phyloP scores from a whole-genome alignment of 257 asterid genomes.

The Solanum gracilifrons region DNA sequence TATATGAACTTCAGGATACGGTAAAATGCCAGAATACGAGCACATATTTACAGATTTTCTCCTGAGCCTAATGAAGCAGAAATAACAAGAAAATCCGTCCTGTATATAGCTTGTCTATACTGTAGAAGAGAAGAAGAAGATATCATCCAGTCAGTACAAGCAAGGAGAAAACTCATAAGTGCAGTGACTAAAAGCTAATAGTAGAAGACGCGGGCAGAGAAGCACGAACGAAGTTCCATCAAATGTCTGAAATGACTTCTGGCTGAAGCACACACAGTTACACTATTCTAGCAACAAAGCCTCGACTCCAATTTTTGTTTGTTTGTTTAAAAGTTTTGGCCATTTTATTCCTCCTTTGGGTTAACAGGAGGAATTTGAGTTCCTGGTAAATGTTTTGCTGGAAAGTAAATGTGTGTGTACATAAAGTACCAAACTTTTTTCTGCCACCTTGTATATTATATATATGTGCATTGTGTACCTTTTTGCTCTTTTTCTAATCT shows the following conservation, averaged over 20 bases:
- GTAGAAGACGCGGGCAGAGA: not conserved
- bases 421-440: not conserved
- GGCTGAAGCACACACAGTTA: not conserved
- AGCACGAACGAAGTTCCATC: not conserved
- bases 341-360: not conserved
- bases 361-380: not conserved
- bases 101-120: not conserved
- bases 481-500: not conserved
- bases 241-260: not conserved
- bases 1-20: conserved; percentile 46
- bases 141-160: not conserved
- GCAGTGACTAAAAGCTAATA: not conserved
- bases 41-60: conserved; percentile 85
- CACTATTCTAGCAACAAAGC: not conserved
- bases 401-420: not conserved
- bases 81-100: conserved; percentile 8
- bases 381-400: not conserved
- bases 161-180: not conserved
- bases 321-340: not conserved
- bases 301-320: not conserved
- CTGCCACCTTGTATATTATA: not conserved
- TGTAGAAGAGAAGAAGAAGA: not conserved
- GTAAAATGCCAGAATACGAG: conserved; percentile 84
- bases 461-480: not conserved
- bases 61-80: conserved; percentile 45